Evolutionary conservation across 306 rosid species (phyloP).

Genomic region (Vicia sativa): DNA sequence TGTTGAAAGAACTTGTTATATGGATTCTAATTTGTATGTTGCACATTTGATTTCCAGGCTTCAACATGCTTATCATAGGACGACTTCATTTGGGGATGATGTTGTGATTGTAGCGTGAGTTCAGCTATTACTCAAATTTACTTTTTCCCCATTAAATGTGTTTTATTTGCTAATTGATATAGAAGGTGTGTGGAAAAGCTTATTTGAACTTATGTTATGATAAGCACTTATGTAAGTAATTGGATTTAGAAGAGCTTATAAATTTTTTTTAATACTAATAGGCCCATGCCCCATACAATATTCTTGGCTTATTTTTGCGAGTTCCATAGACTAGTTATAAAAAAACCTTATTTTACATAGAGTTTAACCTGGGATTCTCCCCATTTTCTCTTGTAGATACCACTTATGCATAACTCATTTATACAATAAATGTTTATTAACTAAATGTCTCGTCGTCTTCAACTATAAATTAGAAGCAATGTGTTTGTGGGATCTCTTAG

Average conservation of each 20-base stretch:
- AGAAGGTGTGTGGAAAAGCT: too few species aligned
- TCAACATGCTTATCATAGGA: slow-evolving; percentile 79
- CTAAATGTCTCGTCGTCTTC: background rate
- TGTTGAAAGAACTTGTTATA: too few species aligned
- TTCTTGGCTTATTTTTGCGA: background rate
- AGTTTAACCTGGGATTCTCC: background rate
- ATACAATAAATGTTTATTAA: background rate
- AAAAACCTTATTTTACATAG: background rate
- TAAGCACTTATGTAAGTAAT: background rate
- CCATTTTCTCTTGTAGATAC: background rate
- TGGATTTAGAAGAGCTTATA: background rate
- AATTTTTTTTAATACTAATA: background rate
- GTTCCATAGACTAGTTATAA: background rate
- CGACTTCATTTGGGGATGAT: slow-evolving; percentile 70
- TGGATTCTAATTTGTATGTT: slow-evolving; percentile 9
- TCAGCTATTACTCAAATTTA: slow-evolving; percentile 14
- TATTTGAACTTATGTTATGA: background rate
- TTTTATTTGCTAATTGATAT: slow-evolving; percentile 14
- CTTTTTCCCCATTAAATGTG: background rate
- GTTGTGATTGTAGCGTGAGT: slow-evolving; percentile 95
- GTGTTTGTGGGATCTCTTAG: background rate
- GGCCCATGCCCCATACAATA: background rate
- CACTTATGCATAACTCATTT: background rate
- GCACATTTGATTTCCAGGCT: slow-evolving; percentile 56
- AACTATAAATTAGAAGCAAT: background rate